Percentiles rank a stretch among this genome's conserved stretches.
These are phyloP conservation scores for Haplosporangium sp. DNA, from an alignment of 371 early-diverging fungal genomes.

Conservation along the genomic window DNA sequence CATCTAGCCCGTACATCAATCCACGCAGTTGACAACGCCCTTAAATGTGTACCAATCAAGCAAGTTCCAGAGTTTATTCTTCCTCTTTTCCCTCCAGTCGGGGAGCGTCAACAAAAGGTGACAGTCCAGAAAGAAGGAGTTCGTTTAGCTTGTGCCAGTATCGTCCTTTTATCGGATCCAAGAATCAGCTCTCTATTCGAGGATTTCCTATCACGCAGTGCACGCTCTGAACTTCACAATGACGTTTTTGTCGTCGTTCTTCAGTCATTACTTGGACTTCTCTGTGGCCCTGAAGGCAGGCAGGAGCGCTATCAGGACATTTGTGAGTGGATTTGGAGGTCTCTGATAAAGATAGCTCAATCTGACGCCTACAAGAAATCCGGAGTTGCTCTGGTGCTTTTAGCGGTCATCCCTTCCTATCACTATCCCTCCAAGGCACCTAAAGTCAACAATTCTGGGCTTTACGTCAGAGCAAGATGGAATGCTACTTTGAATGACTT, in stretches of 20 bases:
- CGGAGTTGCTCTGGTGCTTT: conserved; percentile 33
- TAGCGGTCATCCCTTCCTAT: conserved; percentile 22
- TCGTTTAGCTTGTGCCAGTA: conserved; percentile 36
- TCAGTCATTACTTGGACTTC: conserved; percentile 34
- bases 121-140: conserved; percentile 53
- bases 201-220: conserved; percentile 22
- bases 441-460: not conserved
- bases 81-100: conserved; percentile 41
- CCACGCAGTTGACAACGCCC: conserved; percentile 53
- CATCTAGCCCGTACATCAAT: conserved; percentile 51
- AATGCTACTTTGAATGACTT: conserved; percentile 29
- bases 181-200: conserved; percentile 25
- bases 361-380: conserved; percentile 28
- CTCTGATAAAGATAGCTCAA: conserved; percentile 12
- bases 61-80: conserved; percentile 36
- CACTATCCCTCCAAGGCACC: not conserved
- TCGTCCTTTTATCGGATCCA: conserved; percentile 25
- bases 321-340: conserved; percentile 36
- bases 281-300: conserved; percentile 29
- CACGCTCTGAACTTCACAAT: conserved; percentile 21
- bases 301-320: conserved; percentile 25
- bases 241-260: conserved; percentile 36
- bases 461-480: not conserved
- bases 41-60: conserved; percentile 31
- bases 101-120: conserved; percentile 34